phyloP scores from a whole-genome alignment of 805 yeast genomes.

The Kodamaea kaohsiungensis region DNA sequence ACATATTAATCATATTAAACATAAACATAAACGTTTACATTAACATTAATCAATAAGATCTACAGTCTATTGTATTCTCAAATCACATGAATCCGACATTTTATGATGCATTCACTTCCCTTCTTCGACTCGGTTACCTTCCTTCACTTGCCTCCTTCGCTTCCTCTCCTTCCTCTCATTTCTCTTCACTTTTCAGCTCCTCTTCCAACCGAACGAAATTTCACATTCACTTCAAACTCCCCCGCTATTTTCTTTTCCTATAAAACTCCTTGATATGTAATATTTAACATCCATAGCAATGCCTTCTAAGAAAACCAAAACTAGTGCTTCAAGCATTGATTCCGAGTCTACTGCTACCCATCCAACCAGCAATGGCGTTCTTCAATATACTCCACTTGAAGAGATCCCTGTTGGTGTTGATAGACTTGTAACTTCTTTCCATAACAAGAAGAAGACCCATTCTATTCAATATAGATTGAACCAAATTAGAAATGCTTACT shows the following conservation, averaged over 20 bases:
- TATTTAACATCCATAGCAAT: too few relatives aligned
- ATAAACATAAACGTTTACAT: too few relatives aligned
- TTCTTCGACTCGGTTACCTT: not conserved
- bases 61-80: too few relatives aligned
- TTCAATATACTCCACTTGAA: conserved; percentile 46
- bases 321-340: not conserved
- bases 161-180: not conserved
- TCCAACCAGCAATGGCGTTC: conserved; percentile 11
- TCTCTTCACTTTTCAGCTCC: not conserved
- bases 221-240: conserved; percentile 7
- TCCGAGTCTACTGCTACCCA: not conserved
- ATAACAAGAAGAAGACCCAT: conserved; percentile 47
- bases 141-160: not conserved
- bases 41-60: too few relatives aligned
- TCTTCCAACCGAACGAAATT: not conserved
- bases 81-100: not conserved
- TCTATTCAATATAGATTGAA: conserved; percentile 56
- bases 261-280: not conserved
- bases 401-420: conserved; percentile 51
- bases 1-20: too few relatives aligned
- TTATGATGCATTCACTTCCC: not conserved
- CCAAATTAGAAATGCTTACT: conserved; percentile 68
- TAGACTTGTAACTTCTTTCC: conserved; percentile 42
- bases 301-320: not conserved
- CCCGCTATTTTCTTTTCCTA: conserved; percentile 5